Base-by-base conservation (phyloP, 768 basidiomycete genomes). In the Termitomyces sp. region DNA sequence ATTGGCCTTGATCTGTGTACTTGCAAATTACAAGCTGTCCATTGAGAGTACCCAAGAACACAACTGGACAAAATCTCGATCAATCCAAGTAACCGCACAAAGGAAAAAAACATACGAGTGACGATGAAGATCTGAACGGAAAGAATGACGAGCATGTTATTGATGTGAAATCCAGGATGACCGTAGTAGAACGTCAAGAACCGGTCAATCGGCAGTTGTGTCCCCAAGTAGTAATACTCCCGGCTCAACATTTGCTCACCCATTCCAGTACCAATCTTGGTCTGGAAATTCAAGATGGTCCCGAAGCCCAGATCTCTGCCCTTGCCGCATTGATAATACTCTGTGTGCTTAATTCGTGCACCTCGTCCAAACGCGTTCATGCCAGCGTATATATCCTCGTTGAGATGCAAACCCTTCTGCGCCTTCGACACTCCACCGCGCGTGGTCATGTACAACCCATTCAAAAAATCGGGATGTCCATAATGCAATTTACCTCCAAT, bases 221-320 rank as follows among this genome's bases (percentile, higher is more conserved):
- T 99, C 32, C 97, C 97, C 63, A 99, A 75, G 69, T 98, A 98
- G 74, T 99, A 99, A 72, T 99, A 98, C 75, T 98, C 97, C 63
- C 97, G 86, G 76, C 94, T 97, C 68, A 99, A 83, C 93, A 98
- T 93, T 74, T 99, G 97, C 72, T 99, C 97, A 40, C 97, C 97
- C 97, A 99, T 99, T 73, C 97, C 97, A n/a, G 95, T 98, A 13
- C 97, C 96, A 67, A 99, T 95, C 84, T 99, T 99, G 58, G 97
- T 99, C 81, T 94, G 91, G 89, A 99, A 99, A 75, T 99, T 99
- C 67, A 99, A 77, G 69, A 98, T 98, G 23, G 97, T 99, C 35
- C 96, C 96, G 73, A 99, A 98, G 28, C 97, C 97, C 61, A 99
- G 85, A 79, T 98, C 97, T 73, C 97, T 89, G 57, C 97, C 97